Evolutionary conservation across 2,329 filamentous ascomycete species (phyloP).

Genomic region (Rhytidhysteron rufulum): DNA sequence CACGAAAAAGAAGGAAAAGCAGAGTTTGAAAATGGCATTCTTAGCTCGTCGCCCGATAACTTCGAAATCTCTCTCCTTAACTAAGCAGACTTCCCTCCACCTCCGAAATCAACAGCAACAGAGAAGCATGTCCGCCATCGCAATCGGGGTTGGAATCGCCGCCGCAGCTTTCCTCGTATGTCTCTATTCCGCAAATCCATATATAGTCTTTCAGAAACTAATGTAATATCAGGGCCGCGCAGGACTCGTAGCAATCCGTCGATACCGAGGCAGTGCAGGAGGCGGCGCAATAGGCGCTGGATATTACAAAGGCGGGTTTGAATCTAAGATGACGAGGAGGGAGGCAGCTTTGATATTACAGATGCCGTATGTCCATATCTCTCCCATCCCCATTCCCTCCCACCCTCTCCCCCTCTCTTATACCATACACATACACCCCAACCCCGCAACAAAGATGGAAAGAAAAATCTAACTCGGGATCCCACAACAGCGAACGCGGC

Average conservation of each 20-base stretch:
- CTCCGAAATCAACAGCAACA: too few relatives aligned
- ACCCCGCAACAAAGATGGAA: too few relatives aligned
- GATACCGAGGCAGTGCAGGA: conserved; percentile 59
- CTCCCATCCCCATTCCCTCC: too few relatives aligned
- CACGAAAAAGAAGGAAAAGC: too few relatives aligned
- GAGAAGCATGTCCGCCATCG: conserved; percentile 55
- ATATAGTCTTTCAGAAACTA: background rate
- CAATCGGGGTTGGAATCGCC: conserved; percentile 59
- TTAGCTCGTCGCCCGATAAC: too few relatives aligned
- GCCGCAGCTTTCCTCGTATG: conserved; percentile 63
- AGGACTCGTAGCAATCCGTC: conserved; percentile 81
- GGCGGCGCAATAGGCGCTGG: conserved; percentile 80
- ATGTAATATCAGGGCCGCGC: conserved; percentile 70
- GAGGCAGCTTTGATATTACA: conserved; percentile 90
- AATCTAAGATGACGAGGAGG: conserved; percentile 85
- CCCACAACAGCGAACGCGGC: conserved; percentile 78
- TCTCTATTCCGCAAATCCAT: conserved; percentile 4
- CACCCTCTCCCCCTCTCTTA: too few relatives aligned
- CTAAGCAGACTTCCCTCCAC: too few relatives aligned
- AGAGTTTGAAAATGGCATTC: too few relatives aligned
- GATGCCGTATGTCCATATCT: conserved; percentile 79
- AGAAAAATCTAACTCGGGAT: too few relatives aligned
- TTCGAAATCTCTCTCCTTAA: too few relatives aligned
- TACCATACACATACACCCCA: too few relatives aligned
- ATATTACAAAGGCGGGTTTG: conserved; percentile 99